Evolutionary conservation across 805 yeast genomes (phyloP).

Genomic region (Nakazawaea holstii): DNA sequence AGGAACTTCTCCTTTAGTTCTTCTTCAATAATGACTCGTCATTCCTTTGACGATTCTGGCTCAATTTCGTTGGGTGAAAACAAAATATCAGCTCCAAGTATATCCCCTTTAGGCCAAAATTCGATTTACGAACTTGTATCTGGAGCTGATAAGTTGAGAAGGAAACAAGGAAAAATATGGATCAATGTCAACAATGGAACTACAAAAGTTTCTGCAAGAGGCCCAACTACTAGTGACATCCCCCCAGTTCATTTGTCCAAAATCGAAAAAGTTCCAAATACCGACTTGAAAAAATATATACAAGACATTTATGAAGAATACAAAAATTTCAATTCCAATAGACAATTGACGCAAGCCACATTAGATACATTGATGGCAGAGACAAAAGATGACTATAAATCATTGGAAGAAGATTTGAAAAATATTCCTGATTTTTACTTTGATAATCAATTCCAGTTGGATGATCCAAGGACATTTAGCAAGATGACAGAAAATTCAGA

Average conservation of each 20-base stretch:
- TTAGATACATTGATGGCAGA: conserved; percentile 29
- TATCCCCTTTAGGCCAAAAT: conserved; percentile 63
- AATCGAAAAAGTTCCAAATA: conserved; percentile 37
- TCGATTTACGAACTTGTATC: conserved; percentile 74
- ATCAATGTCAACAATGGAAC: conserved; percentile 28
- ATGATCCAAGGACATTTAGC: conserved; percentile 81
- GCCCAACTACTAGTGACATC: conserved; percentile 79
- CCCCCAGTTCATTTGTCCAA: conserved; percentile 71
- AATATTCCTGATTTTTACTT: conserved; percentile 69
- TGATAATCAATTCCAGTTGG: conserved; percentile 66
- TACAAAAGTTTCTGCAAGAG: conserved; percentile 40
- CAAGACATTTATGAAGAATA: conserved; percentile 38
- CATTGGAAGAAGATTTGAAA: conserved; percentile 22
- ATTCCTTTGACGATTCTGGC: conserved; percentile 28
- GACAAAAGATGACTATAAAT: conserved; percentile 15
- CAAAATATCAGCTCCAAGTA: conserved; percentile 30
- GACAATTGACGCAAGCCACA: conserved; percentile 37
- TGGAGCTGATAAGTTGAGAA: conserved; percentile 40
- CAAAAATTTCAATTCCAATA: conserved; percentile 35
- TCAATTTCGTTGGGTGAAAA: conserved; percentile 33
- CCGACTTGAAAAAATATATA: conserved; percentile 39
- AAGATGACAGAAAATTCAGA: conserved; percentile 61
- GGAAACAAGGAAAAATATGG: conserved; percentile 18
- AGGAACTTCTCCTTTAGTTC: conserved; percentile 9
- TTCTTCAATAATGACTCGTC: conserved; percentile 21